Percentiles rank a stretch among this genome's conserved stretches.
Conservation (phyloP, 257 asterid species). For the Jasminum sambac region DNA sequence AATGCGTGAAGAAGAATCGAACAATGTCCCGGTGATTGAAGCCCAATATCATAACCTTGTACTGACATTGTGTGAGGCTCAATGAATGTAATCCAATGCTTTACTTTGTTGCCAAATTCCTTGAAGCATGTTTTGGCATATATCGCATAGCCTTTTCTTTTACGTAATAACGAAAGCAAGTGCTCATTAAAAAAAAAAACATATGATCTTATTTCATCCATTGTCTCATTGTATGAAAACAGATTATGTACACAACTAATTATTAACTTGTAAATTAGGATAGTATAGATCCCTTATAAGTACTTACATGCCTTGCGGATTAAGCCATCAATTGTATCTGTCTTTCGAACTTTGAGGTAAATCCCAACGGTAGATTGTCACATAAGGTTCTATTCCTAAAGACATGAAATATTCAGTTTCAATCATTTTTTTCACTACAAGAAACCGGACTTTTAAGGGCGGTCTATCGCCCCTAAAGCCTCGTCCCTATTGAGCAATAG, state of each 20-base stretch:
- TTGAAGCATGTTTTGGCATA: constrained; percentile 83
- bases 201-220: too few relatives aligned
- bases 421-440: too few relatives aligned
- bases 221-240: too few relatives aligned
- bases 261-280: too few relatives aligned
- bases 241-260: too few relatives aligned
- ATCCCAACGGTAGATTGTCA: constrained; percentile 91
- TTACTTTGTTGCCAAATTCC: constrained; percentile 81
- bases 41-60: constrained; percentile 78
- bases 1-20: constrained; percentile 51
- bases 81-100: constrained; percentile 90
- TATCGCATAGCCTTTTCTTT: constrained; percentile 60
- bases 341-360: constrained; percentile 82
- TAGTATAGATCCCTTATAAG: too few relatives aligned
- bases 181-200: not conserved
- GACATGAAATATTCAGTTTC: not conserved
- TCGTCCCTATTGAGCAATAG: too few relatives aligned
- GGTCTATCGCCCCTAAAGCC: too few relatives aligned
- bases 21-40: constrained; percentile 76
- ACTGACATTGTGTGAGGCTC: constrained; percentile 78
- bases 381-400: constrained; percentile 80
- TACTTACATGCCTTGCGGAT: constrained; percentile 60
- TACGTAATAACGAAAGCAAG: not conserved
- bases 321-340: constrained; percentile 68
- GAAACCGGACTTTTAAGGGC: too few relatives aligned